Evolutionary conservation across 177 flowering plant genomes (phyloP).

Genomic region (Telopea speciosissima): DNA sequence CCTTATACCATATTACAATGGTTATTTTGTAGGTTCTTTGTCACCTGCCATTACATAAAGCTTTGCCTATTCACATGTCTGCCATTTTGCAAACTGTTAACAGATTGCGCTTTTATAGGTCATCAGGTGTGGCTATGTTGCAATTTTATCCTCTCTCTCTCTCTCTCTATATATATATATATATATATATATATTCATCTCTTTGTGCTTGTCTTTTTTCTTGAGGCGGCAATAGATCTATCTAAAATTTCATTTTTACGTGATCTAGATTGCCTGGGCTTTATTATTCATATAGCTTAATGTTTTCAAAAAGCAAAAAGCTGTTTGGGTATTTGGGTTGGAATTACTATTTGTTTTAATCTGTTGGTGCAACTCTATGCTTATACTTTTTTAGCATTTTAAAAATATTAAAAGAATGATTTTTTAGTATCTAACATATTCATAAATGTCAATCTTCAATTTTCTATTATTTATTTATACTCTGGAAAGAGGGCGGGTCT

Average conservation of each 20-base stretch:
- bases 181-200: neutral
- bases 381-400: too few relatives aligned
- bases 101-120: constrained; percentile 70
- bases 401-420: too few relatives aligned
- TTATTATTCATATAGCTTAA: neutral
- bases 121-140: constrained; percentile 63
- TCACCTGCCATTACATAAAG: constrained; percentile 83
- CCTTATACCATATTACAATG: constrained; percentile 11
- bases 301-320: too few relatives aligned
- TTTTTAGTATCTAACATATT: too few relatives aligned
- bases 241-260: neutral
- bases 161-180: neutral
- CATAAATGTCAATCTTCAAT: too few relatives aligned
- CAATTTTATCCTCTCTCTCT: constrained; percentile 4
- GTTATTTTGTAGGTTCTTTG: constrained; percentile 62
- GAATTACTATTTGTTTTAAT: too few relatives aligned
- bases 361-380: too few relatives aligned
- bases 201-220: neutral
- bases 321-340: too few relatives aligned
- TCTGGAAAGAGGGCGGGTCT: too few relatives aligned
- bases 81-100: constrained; percentile 85
- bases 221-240: neutral
- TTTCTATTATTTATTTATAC: too few relatives aligned
- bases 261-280: neutral
- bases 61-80: constrained; percentile 81